Conservation (phyloP, 495 filamentous ascomycete genomes). For the Penicillium turbatum region DNA sequence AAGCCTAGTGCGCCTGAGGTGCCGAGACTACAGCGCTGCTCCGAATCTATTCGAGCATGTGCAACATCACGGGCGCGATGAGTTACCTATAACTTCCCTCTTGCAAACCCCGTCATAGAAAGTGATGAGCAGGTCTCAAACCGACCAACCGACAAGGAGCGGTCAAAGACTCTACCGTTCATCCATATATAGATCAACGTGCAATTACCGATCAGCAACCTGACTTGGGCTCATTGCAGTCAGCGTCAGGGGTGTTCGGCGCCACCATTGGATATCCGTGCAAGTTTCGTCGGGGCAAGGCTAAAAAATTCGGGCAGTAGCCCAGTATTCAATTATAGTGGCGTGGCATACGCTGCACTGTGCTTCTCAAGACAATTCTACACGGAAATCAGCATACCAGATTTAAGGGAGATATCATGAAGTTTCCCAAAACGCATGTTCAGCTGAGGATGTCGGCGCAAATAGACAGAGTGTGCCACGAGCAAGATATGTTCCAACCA, state of each 20-base stretch:
- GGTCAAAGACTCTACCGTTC: slow-evolving; percentile 2
- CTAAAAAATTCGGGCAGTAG: background rate
- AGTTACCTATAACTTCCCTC: background rate
- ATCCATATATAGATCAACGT: slow-evolving; percentile 6
- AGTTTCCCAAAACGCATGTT: slow-evolving; percentile 5
- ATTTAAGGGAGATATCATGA: slow-evolving; percentile 14
- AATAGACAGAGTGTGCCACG: background rate
- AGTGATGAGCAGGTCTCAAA: slow-evolving; percentile 4
- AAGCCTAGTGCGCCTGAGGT: no score
- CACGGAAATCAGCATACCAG: background rate
- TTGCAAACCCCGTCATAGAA: background rate
- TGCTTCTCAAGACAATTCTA: slow-evolving; percentile 3
- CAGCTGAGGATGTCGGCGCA: slow-evolving; percentile 8
- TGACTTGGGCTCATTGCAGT: background rate
- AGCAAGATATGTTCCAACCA: slow-evolving; percentile 7
- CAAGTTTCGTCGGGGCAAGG: slow-evolving; percentile 3
- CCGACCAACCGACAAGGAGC: slow-evolving; percentile 5
- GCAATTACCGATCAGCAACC: slow-evolving; percentile 4
- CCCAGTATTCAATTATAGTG: background rate
- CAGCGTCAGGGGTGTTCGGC: slow-evolving; percentile 4
- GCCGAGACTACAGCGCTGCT: no score
- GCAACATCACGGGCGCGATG: slow-evolving; percentile 1
- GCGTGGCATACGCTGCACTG: background rate
- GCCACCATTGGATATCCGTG: slow-evolving; percentile 13
- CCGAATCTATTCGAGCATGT: background rate